Conservation (phyloP, 1,284 basidiomycete genomes). For the Cystobasidium pallidum region DNA sequence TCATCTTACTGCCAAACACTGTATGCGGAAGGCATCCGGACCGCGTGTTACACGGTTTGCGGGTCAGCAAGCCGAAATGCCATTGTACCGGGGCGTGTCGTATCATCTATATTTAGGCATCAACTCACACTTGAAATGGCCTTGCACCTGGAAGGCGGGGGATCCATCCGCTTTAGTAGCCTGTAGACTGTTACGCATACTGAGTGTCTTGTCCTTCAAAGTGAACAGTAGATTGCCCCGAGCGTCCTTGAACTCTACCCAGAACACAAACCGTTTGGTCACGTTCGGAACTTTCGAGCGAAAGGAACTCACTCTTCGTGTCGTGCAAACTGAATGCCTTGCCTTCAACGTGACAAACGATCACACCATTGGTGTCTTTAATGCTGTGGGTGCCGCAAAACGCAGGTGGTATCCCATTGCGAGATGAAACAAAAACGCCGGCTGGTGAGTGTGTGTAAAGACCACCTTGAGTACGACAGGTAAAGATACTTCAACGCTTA, state of each 20-base stretch:
- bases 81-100: too few species aligned
- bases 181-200: constrained; percentile 53
- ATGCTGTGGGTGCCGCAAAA: constrained; percentile 41
- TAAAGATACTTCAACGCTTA: not conserved
- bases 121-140: constrained; percentile 53
- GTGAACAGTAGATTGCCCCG: constrained; percentile 53
- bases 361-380: constrained; percentile 54
- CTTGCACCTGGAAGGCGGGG: constrained; percentile 55
- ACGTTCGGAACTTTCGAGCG: too few species aligned
- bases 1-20: constrained; percentile 55
- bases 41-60: not conserved
- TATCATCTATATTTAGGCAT: not conserved
- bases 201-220: constrained; percentile 54
- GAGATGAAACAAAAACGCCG: not conserved
- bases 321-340: constrained; percentile 54
- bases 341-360: constrained; percentile 54
- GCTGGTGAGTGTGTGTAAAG: not conserved
- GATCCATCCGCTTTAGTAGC: constrained; percentile 52
- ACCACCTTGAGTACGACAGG: not conserved
- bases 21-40: not conserved
- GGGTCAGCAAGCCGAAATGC: not conserved
- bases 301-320: constrained; percentile 53
- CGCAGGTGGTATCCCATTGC: not conserved
- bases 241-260: constrained; percentile 55
- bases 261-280: too few species aligned